Evolutionary conservation across 352 stramenopile species (phyloP).

Genomic region (Pythium aristosporum): DNA sequence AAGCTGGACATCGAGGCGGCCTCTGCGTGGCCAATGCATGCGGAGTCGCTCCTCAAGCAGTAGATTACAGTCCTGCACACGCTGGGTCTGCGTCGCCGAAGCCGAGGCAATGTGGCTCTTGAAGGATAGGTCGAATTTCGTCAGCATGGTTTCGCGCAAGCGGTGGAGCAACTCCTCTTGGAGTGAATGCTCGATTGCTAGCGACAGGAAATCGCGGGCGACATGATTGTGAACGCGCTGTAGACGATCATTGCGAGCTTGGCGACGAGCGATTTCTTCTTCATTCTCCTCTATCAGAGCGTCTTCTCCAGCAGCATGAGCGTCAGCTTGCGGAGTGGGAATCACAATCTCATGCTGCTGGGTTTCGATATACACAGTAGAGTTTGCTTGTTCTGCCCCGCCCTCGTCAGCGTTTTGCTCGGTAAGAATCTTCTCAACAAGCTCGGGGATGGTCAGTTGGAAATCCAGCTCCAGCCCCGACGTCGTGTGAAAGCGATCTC

Average conservation of each 20-base stretch:
- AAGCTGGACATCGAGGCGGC: constrained; percentile 81
- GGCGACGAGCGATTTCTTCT: constrained; percentile 2
- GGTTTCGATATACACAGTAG: background rate
- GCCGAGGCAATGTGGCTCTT: constrained; percentile 18
- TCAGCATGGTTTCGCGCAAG: constrained; percentile 48
- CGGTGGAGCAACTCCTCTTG: constrained; percentile 12
- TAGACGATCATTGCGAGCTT: constrained; percentile 11
- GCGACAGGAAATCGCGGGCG: constrained; percentile 30
- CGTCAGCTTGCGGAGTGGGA: background rate
- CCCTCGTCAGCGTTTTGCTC: constrained; percentile 28
- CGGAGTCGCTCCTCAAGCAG: constrained; percentile 84
- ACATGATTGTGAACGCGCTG: constrained; percentile 12
- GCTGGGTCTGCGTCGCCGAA: constrained; percentile 30
- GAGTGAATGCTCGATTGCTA: constrained; percentile 31
- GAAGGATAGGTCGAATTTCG: constrained; percentile 39
- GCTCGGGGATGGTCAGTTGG: constrained; percentile 20
- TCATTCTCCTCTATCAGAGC: background rate
- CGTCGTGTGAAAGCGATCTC: constrained; percentile 15
- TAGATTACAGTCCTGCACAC: constrained; percentile 35
- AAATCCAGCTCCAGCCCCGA: constrained; percentile 29
- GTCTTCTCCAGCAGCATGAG: background rate
- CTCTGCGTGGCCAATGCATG: constrained; percentile 87
- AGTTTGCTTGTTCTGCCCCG: background rate
- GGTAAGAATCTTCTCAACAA: constrained; percentile 37
- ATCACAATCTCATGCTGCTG: background rate